Evolutionary conservation across 2,329 filamentous ascomycete genomes (phyloP), one percentile per base, ranked within the genome.

Genomic region (Plectosphaerella sp.): DNA sequence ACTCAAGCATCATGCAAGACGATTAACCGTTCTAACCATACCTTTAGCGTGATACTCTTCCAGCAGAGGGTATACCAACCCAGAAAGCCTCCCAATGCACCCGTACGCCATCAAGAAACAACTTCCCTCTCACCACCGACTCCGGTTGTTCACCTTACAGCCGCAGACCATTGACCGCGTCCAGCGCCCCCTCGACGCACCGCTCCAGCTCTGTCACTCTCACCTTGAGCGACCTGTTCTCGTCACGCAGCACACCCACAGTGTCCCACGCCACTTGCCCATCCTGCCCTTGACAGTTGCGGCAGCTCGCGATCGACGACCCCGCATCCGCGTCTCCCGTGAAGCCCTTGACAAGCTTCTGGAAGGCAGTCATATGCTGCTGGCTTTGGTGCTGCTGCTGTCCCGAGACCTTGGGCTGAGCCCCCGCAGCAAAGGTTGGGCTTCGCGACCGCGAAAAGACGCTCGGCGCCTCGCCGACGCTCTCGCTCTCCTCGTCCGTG

Each of bases 191-290:
- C 36, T 87, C 83, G 5, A 87, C 77, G 4, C 76, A 82, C 3
- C 69, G 72, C 67, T 87, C 83, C 3, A 87, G 65, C 58, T 81
- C 72, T 16, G 75, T 73, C 4, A 87, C 80, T 18, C 82, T 70
- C 39, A 75, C 72, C 70, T 87, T 87, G 48, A 87, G 64, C 9
- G 76, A 75, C 60, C 72, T 77, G 58, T 87, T 87, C 70, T 87
- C 84, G 46, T 82, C 79, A 39, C 80, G 72, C 53, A 87, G 66
- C 46, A 85, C 56, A 49, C 76, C 75, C n/a, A 84, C 83, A 4
- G 83, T 84, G 60, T 86, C 77, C 83, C 83, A 87, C 5, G 83
- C 83, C 37, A 82, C 73, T 57, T 79, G 82, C 12, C 78, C 73
- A 49, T 81, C 78, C 59, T 78, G 76, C 12, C 83, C 82, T 50